Conservation (phyloP, 2,329 filamentous ascomycete species). For the Biscogniauxia marginata region DNA sequence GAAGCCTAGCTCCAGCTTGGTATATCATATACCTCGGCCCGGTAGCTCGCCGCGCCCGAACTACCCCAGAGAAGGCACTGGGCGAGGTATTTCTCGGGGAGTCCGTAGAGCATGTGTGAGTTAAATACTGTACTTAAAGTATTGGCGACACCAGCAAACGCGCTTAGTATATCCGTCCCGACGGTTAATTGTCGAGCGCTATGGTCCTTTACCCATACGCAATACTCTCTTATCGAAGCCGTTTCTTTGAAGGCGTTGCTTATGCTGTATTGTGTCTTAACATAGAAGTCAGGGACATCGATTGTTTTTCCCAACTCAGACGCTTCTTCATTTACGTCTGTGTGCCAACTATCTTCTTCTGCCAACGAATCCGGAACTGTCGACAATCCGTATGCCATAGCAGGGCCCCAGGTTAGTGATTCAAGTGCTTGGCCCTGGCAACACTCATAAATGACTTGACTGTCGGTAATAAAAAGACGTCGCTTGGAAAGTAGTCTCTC, state of each 20-base stretch:
- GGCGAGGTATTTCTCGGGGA: constrained; percentile 14
- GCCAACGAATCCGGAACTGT: too few species aligned
- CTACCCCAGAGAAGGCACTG: constrained; percentile 12
- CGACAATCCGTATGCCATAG: background rate
- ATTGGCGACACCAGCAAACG: constrained; percentile 12
- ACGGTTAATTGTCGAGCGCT: constrained; percentile 9
- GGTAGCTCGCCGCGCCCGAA: background rate
- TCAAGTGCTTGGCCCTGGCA: constrained; percentile 9
- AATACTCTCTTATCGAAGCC: constrained; percentile 10
- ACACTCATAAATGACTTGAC: constrained; percentile 14
- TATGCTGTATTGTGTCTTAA: constrained; percentile 1
- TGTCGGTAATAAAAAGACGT: constrained; percentile 10
- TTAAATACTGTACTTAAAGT: constrained; percentile 1
- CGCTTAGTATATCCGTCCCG: constrained; percentile 9
- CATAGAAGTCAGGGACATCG: background rate
- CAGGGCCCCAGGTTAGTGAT: constrained; percentile 7
- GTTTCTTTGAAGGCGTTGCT: too few species aligned
- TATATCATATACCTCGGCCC: constrained; percentile 5
- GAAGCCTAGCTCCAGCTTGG: constrained; percentile 14
- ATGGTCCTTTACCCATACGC: constrained; percentile 16
- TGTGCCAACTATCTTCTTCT: too few species aligned
- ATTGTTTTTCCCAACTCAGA: too few species aligned
- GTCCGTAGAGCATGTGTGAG: constrained; percentile 4
- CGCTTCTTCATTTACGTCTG: too few species aligned
- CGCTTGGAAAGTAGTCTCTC: constrained; percentile 12